Evolutionary conservation across 169 alveolate species (phyloP).

Genomic region (Haemoproteus tartakovskyi): DNA sequence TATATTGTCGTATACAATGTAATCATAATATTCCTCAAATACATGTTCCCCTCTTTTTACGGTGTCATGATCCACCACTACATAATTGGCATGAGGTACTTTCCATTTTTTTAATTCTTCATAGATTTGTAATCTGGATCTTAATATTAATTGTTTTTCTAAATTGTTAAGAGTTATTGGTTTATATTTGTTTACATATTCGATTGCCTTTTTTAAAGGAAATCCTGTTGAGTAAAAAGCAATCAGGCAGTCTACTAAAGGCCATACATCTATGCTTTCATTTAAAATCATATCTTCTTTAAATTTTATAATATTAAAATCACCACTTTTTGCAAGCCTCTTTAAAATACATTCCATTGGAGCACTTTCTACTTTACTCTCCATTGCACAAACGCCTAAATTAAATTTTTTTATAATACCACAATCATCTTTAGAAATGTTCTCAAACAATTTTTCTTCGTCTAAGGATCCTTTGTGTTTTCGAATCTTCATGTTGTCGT

Average conservation of each 20-base stretch:
- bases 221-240: conserved; percentile 89
- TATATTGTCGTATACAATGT: conserved; percentile 85
- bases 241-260: conserved; percentile 89
- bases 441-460: conserved; percentile 55
- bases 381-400: conserved; percentile 90
- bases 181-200: conserved; percentile 55
- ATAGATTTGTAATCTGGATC: conserved; percentile 83
- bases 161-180: conserved; percentile 65
- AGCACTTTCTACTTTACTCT: conserved; percentile 81
- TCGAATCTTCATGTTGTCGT: conserved; percentile 9
- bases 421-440: conserved; percentile 41
- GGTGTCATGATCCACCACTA: conserved; percentile 83
- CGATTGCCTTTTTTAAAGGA: conserved; percentile 79
- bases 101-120: conserved; percentile 76
- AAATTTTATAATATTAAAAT: conserved; percentile 81
- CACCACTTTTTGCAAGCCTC: conserved; percentile 79
- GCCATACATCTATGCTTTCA: conserved; percentile 84
- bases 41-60: conserved; percentile 77
- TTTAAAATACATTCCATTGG: conserved; percentile 87
- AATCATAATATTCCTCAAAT: conserved; percentile 90
- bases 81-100: conserved; percentile 87
- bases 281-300: conserved; percentile 83
- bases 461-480: conserved; percentile 23
- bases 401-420: conserved; percentile 74
- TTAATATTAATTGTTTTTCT: conserved; percentile 68